Conservation (phyloP, 805 yeast species). For the Yarrowia sp. region DNA sequence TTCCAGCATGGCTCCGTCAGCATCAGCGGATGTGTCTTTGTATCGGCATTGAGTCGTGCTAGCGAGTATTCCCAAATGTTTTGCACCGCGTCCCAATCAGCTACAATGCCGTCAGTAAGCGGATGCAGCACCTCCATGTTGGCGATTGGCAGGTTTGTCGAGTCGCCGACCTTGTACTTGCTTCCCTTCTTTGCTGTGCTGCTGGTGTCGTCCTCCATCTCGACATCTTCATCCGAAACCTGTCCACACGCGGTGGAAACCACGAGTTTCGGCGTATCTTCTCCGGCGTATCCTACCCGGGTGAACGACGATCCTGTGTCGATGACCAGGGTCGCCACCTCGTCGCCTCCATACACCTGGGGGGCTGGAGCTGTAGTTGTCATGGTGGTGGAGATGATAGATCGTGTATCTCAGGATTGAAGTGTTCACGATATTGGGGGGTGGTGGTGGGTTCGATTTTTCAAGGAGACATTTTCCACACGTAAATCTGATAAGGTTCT, state of each 20-base stretch:
- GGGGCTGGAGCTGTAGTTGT: conserved; percentile 30
- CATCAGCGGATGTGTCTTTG: conserved; percentile 69
- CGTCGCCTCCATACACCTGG: conserved; percentile 48
- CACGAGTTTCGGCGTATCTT: conserved; percentile 74
- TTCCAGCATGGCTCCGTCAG: conserved; percentile 90
- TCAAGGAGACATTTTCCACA: no score
- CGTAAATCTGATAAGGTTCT: no score
- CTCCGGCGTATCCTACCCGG: conserved; percentile 88
- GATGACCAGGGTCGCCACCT: conserved; percentile 81
- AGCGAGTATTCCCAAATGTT: conserved; percentile 70
- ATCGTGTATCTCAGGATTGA: no score
- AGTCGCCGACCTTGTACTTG: conserved; percentile 31
- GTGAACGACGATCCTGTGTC: conserved; percentile 87
- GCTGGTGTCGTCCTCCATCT: conserved; percentile 19
- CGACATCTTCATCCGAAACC: conserved; percentile 27
- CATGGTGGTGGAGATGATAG: conserved; percentile 17
- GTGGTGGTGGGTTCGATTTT: neutral
- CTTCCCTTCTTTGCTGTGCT: conserved; percentile 8
- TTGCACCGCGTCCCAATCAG: conserved; percentile 82
- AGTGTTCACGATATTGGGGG: neutral
- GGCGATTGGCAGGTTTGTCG: conserved; percentile 29
- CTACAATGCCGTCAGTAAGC: conserved; percentile 34
- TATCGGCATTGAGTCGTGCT: conserved; percentile 50
- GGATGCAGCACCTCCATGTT: conserved; percentile 32
- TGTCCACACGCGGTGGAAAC: conserved; percentile 47